Evolutionary conservation across 2,329 filamentous ascomycete genomes (phyloP), one percentile per base, ranked within the genome.

Genomic region (Fusarium buxicola): DNA sequence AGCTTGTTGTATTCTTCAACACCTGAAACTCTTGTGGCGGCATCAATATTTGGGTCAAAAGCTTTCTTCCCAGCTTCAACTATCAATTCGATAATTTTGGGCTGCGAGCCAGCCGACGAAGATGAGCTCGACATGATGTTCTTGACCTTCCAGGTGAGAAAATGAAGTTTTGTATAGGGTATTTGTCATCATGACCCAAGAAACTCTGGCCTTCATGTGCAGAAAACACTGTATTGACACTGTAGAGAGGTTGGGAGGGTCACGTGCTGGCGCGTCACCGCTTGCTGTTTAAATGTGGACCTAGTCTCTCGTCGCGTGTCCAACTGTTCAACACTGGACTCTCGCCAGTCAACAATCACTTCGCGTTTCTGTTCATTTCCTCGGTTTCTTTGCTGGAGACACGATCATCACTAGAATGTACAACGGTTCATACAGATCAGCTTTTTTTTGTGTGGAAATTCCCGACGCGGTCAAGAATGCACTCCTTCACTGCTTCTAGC

Each of bases 61-160:
- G 84, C 84, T 36, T 77, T 80, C 25, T 75, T 80, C 5, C 80
- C 83, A 12, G 76, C 70, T 35, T 78, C 74, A 30, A 80, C 70
- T 32, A 78, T 69, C 1, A 69, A 58, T 28, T 78, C 73, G 18
- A 74, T 66, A 28, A 78, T 61, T 16, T 74, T 77, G 5, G 73
- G 62, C 34, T 71, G 66, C 7, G 68, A 30, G 11, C 49, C 51
- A 24, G 58, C 15, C 13, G 62, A 50, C 28, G 61, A 52, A 2
- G 69, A 62, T 18, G 71, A 62, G 38, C 71, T 69, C 16, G 70
- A 56, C 75, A 76, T 77, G 18, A 35, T 56, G 47, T 15, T 16
- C 16, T 40, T 11, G 13, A 10, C n/a, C 34, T 6, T 45, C 24
- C 47, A 40, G 32, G 44, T 60, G 47, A 57, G 39, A 50, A 35